A percentile compares a stretch with the other conserved stretches of the same genome.
phyloP scores from a whole-genome alignment of 192 early-diverging fungal genomes.

The Irineochytrium annulatum region DNA sequence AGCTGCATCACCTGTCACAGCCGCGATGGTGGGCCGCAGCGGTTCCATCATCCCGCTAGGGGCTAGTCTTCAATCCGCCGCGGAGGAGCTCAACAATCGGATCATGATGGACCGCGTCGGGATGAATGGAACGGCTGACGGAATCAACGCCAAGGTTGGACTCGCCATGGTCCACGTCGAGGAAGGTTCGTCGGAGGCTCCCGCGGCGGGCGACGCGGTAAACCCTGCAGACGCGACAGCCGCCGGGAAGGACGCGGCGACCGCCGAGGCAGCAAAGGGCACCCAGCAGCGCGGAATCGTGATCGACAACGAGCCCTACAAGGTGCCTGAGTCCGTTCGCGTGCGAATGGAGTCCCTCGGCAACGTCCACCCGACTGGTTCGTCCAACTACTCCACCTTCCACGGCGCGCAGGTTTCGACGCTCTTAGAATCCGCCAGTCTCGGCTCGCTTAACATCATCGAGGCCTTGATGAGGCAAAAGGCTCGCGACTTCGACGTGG shows the following conservation, averaged over 20 bases:
- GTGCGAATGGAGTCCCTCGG: too few relatives aligned
- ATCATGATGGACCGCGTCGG: neutral
- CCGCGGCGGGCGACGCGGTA: neutral
- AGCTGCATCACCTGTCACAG: too few relatives aligned
- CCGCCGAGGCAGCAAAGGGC: neutral
- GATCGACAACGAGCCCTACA: neutral
- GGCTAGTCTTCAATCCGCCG: neutral
- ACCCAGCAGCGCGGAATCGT: neutral
- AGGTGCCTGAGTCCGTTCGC: neutral
- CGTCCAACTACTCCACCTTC: neutral
- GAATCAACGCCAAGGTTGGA: neutral
- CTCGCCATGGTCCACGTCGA: neutral
- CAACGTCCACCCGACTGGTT: too few relatives aligned
- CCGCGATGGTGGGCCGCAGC: neutral
- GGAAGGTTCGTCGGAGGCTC: neutral
- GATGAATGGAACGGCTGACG: neutral
- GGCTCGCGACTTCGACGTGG: neutral
- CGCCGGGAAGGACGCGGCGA: neutral
- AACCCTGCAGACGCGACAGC: neutral
- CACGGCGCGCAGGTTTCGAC: neutral
- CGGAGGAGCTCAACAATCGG: neutral
- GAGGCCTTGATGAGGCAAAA: neutral
- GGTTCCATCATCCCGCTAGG: constrained; percentile 1
- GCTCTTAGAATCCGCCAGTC: neutral
- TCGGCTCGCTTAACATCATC: neutral